Evolutionary conservation across 495 filamentous ascomycete species (phyloP).

Genomic region (Cudoniella acicularis): DNA sequence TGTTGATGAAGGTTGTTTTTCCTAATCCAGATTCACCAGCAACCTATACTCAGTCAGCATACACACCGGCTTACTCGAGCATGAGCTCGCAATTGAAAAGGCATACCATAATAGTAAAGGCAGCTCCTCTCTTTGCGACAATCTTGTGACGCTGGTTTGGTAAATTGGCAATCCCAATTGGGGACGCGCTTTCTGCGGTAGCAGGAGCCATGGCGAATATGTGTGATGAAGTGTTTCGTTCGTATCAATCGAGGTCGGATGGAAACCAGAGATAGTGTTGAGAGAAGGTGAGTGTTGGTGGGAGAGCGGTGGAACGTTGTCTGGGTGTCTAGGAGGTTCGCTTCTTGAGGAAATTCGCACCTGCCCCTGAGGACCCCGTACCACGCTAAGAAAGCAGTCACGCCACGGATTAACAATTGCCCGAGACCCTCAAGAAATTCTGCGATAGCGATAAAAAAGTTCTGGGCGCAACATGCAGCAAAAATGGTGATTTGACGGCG

Average conservation of each 20-base stretch:
- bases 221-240: neutral
- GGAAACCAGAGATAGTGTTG: neutral
- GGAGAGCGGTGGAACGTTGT: neutral
- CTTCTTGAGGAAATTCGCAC: slow-evolving; percentile 7
- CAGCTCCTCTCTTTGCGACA: slow-evolving; percentile 96
- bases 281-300: neutral
- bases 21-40: slow-evolving; percentile 97
- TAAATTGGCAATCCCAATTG: slow-evolving; percentile 97
- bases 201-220: slow-evolving; percentile 64
- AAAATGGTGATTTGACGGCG: slow-evolving; percentile 24
- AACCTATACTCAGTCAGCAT: slow-evolving; percentile 52
- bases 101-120: slow-evolving; percentile 97
- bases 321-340: neutral
- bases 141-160: slow-evolving; percentile 99
- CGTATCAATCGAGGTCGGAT: neutral
- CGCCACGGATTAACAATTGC: neutral
- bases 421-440: neutral
- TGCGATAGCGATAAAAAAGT: slow-evolving; percentile 15
- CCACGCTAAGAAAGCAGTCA: neutral
- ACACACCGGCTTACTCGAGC: neutral
- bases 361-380: slow-evolving; percentile 1
- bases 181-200: slow-evolving; percentile 79
- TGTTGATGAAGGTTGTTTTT: slow-evolving; percentile 99
- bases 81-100: slow-evolving; percentile 1
- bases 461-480: slow-evolving; percentile 2